These are phyloP conservation scores for Venturia nashicola DNA, from an alignment of 2,329 filamentous ascomycete genomes.

Conservation along the genomic window DNA sequence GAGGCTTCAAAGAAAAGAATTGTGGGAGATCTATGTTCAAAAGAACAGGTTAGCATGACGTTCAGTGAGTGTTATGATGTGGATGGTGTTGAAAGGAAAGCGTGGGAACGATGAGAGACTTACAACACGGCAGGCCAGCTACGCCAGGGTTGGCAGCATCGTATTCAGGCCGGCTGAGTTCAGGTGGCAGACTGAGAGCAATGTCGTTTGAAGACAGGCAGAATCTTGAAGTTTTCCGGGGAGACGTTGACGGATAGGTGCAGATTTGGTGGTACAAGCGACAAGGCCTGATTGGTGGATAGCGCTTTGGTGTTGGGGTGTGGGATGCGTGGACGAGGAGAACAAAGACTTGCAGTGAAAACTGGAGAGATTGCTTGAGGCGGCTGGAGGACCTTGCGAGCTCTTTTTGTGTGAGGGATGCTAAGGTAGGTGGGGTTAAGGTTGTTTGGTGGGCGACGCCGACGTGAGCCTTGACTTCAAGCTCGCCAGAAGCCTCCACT, in stretches of 20 bases:
- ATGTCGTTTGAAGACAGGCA: background rate
- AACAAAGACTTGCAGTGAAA: background rate
- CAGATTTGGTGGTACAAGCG: background rate
- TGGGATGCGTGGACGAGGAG: background rate
- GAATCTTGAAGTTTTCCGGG: background rate
- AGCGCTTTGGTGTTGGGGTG: background rate
- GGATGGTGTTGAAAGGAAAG: background rate
- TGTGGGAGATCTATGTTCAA: background rate
- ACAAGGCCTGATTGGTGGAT: background rate
- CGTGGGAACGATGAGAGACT: background rate
- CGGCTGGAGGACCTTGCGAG: background rate
- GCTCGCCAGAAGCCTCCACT: too few relatives aligned
- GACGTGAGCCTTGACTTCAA: background rate
- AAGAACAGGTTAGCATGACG: background rate
- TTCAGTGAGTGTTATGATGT: background rate
- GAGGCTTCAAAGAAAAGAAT: background rate
- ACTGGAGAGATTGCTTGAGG: background rate
- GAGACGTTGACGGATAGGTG: background rate
- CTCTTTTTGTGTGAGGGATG: background rate
- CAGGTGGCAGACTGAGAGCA: background rate
- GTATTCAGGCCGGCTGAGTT: background rate
- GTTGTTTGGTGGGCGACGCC: background rate
- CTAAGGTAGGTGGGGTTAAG: background rate
- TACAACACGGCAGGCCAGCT: background rate
- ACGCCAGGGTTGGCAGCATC: background rate